Evolutionary conservation across 768 basidiomycete genomes (phyloP).

Genomic region (Auriscalpium orientale): DNA sequence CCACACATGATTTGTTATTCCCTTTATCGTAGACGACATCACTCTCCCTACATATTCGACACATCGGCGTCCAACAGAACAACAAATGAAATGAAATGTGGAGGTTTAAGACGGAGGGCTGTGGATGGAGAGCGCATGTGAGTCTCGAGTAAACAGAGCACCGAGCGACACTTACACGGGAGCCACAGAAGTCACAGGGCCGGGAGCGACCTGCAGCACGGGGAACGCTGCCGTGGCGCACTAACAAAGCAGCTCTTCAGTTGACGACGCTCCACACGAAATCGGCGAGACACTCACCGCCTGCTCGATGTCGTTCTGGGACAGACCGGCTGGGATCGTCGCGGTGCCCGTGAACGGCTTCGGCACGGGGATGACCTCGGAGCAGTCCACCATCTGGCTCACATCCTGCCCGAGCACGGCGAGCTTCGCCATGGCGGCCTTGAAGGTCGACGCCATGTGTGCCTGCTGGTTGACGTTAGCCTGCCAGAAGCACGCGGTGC

Average conservation of each 20-base stretch:
- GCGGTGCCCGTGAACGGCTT: not conserved
- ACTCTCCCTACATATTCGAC: too few species aligned
- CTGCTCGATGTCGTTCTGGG: too few species aligned
- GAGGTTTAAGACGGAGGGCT: too few species aligned
- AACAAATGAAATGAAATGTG: too few species aligned
- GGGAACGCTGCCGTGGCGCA: not conserved
- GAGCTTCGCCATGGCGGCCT: slow-evolving; percentile 37
- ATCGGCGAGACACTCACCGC: too few species aligned
- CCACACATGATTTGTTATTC: too few species aligned
- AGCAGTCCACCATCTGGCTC: slow-evolving; percentile 32
- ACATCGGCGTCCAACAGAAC: too few species aligned
- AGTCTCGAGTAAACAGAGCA: too few species aligned
- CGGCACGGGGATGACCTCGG: not conserved
- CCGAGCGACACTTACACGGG: not conserved
- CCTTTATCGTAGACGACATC: too few species aligned
- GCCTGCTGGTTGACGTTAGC: slow-evolving; percentile 25
- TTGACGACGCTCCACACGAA: too few species aligned
- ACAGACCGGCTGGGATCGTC: too few species aligned
- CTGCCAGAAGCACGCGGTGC: slow-evolving; percentile 45
- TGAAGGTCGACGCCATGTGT: slow-evolving; percentile 24
- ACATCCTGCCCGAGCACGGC: slow-evolving; percentile 34
- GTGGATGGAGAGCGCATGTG: too few species aligned
- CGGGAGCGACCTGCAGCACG: not conserved
- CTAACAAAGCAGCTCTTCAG: not conserved
- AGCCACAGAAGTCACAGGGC: not conserved